Percentiles rank a stretch among this genome's conserved stretches.
phyloP scores from a whole-genome alignment of 1,139 yeast species.

The Yamadazyma atmosphaerica region DNA sequence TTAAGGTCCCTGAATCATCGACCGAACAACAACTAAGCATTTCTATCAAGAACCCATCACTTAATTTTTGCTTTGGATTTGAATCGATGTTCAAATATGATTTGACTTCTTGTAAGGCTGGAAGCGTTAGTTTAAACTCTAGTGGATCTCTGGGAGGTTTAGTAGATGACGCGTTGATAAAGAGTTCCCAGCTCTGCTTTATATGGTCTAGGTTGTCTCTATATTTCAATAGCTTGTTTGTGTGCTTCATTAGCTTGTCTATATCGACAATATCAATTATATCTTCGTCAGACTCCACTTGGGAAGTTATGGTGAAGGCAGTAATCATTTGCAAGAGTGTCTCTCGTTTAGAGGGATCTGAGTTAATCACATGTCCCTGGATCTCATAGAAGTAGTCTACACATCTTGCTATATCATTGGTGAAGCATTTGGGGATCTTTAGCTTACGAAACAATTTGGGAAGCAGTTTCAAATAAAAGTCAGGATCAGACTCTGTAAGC shows the following conservation, averaged over 20 bases:
- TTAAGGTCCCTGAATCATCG: slow-evolving; percentile 28
- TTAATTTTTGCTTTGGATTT: slow-evolving; percentile 16
- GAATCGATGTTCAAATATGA: slow-evolving; percentile 27
- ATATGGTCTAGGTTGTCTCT: slow-evolving; percentile 34
- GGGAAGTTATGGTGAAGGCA: slow-evolving; percentile 31
- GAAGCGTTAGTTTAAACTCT: slow-evolving; percentile 26
- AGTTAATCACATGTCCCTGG: slow-evolving; percentile 9
- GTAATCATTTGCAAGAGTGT: slow-evolving; percentile 27
- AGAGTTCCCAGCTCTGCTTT: slow-evolving; percentile 34
- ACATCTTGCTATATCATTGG: slow-evolving; percentile 31
- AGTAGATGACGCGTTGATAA: slow-evolving; percentile 23
- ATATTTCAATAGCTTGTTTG: slow-evolving; percentile 32
- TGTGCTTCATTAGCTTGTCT: slow-evolving; percentile 35
- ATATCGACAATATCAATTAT: slow-evolving; percentile 43
- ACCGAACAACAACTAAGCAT: slow-evolving; percentile 43
- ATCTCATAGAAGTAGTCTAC: slow-evolving; percentile 36
- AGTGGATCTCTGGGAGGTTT: slow-evolving; percentile 7
- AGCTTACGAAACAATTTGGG: slow-evolving; percentile 25
- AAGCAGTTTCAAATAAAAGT: slow-evolving; percentile 30
- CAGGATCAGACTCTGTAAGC: slow-evolving; percentile 26
- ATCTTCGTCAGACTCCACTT: slow-evolving; percentile 18
- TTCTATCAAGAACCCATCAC: slow-evolving; percentile 42
- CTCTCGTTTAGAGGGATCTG: slow-evolving; percentile 19
- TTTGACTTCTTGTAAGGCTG: slow-evolving; percentile 35
- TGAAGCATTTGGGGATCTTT: slow-evolving; percentile 34